A percentile compares a stretch with the other conserved stretches of the same genome.
phyloP scores from a whole-genome alignment of 2,329 filamentous ascomycete species.

The Phyllosticta paracitricarpa region DNA sequence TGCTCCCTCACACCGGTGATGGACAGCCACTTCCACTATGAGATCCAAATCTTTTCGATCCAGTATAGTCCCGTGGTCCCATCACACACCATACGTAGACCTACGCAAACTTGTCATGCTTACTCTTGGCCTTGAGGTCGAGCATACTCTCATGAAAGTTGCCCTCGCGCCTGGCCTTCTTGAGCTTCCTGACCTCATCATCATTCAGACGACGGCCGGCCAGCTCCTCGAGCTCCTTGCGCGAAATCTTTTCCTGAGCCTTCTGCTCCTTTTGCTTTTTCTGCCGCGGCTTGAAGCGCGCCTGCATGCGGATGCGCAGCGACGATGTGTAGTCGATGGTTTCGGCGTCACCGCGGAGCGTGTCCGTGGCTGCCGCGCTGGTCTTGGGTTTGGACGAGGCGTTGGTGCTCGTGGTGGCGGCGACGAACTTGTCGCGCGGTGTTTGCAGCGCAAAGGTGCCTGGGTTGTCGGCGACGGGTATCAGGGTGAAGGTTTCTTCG shows the following conservation, averaged over 20 bases:
- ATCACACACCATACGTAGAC: background rate
- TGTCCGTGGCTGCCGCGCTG: conserved; percentile 36
- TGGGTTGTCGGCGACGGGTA: conserved; percentile 51
- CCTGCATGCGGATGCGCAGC: conserved; percentile 83
- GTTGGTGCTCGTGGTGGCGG: conserved; percentile 34
- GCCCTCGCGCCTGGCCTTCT: conserved; percentile 73
- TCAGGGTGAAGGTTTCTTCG: conserved; percentile 69
- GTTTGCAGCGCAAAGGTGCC: conserved; percentile 69
- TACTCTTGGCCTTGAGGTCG: conserved; percentile 81
- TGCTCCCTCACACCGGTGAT: no score
- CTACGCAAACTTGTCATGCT: conserved; percentile 72
- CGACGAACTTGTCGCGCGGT: conserved; percentile 59
- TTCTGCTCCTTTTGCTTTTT: conserved; percentile 75
- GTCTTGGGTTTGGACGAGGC: conserved; percentile 17
- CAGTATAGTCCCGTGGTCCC: no score
- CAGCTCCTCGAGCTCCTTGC: conserved; percentile 72
- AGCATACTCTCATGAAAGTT: conserved; percentile 82
- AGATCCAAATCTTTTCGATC: no score
- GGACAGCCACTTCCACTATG: no score
- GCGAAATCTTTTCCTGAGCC: conserved; percentile 73
- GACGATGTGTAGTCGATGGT: conserved; percentile 59
- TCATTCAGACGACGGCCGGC: conserved; percentile 70
- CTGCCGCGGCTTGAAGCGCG: conserved; percentile 77
- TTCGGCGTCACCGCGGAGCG: conserved; percentile 63
- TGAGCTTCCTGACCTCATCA: conserved; percentile 74